Evolutionary conservation across 2,329 filamentous ascomycete genomes (phyloP), one percentile per base, ranked within the genome.

Genomic region (Stagonosporopsis tanaceti): DNA sequence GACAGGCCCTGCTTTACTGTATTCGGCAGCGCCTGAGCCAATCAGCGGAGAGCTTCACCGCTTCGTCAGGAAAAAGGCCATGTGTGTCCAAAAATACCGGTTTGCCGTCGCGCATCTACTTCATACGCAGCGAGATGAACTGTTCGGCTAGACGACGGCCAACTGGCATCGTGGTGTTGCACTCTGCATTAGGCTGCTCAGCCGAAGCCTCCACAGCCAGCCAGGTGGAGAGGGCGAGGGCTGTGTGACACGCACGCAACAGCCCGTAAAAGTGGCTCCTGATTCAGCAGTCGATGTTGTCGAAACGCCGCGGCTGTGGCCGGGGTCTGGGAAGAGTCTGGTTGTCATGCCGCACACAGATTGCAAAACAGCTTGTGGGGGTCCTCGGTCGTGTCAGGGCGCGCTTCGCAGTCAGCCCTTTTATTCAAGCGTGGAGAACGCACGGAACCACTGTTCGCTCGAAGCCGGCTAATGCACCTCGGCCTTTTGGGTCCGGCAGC

Each of bases 401-500:
- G 47, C 53, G 47, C 47, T 52, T 54, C 63, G 60, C 63, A 53
- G 60, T 61, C 54, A 50, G 60, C 61, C 66, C 61, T 60, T 61
- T 70, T 62, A 63, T 63, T 62, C 62, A 59, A 32, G 59, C 60
- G 59, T 61, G 63, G 71, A 70, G 64, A 66, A 57, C 61, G 72
- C 67, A 72, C 70, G 70, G 72, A 70, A 72, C 69, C 66, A 64
- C 65, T 69, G 70, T 71, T 70, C 71, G 68, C 65, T 65, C 39
- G 35, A 47, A 54, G 45, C 28, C 66, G 47, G 56, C 71, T 74
- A 71, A 75, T 75, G 74, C 73, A 71, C 62, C 60, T 72, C 67
- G 67, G 70, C 66, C 64, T 60, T 70, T 70, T 70, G 60, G 62
- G 61, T 63, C 67, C 69, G 59, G 66, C 63, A 63, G 65, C 61